Base-by-base conservation (phyloP, 2,329 filamentous ascomycete species). In the Elsinoe batatas region DNA sequence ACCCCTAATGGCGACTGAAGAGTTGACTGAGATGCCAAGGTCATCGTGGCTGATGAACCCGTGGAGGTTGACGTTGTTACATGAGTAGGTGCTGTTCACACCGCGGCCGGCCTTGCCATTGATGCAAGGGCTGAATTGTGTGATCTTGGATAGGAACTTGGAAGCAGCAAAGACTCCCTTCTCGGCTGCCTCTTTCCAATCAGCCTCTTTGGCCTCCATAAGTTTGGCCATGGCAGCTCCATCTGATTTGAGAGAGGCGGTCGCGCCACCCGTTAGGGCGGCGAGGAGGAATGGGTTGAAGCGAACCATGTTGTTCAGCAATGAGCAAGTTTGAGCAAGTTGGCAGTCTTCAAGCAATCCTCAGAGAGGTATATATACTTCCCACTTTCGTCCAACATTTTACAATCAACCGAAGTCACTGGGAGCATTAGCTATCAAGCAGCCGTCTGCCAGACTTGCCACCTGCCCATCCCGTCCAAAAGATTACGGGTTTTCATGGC, bases 31-130 rank as follows among this genome's bases (percentile, higher is more conserved):
- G 59, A 74, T 77, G 3, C 79, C 79, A 1, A 82, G 72, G 30
- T 74, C 73, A 3, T 73, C 71, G 61, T 82, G 79, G 37, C 72
- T 74, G 40, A 78, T 65, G 66, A 82, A 82, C 60, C 78, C 75
- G 62, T 79, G 76, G 2, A 80, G 71, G 59, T 82, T 78, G 11
- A 79, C 44, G 57, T 76, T 75, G 56, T 68, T 71, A 64, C 76
- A 78, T 22, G 63, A 64, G 63, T 77, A 79, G 2, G 74, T 78
- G 32, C n/a, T 50, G 32, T 50, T 50, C 13, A 46, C 42, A 3
- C 42, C 42, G 20, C 42, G 17, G 11, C 42, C 42, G 5, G 42
- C 42, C 13, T 46, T 46, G 13, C 42, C 42, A 15, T 46, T 26
- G 20, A 46, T 22, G 42, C 42, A 46, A n/a, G 42, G 42, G 4